Base-by-base conservation (phyloP, 176 grass and related monocot genomes). In the Musa itinerans region DNA sequence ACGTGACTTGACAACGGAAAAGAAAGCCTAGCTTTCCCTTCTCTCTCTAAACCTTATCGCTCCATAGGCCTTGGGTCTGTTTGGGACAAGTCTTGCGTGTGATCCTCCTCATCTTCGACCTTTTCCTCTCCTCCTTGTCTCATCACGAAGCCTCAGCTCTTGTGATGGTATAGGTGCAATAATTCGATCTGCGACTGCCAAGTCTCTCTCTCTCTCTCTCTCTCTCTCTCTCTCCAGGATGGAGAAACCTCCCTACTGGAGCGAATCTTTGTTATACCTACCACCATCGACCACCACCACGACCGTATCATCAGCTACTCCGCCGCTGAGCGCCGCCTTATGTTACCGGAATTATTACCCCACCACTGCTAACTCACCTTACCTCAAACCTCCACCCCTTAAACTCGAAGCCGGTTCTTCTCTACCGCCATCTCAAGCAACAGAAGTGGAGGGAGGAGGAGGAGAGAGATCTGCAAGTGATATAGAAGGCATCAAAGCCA, bases 401-500 rank as follows among this genome's bases (percentile, higher is more conserved):
- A 64, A 76, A 51, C 6, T 43, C 49, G 27, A 51, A 4, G 74
- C 74, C 13, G 58, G 58, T 22, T 52, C 56, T 50, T 65, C 75
- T 14, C 61, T 27, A 1, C 54, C 10, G 13, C 15, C 17, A 16
- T 34, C 25, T 43, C 34, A 23, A 8, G 20, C 52, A 55, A 69
- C 16, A 48, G 25, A 80, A 75, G 11, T 75, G 77, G 69, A 48
- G 78, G 29, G 56, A 73, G 63, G 43, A 59, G 79, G 10, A 49
- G 26, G 19, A 1, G 4, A 43, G 34, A 43, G 34, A 20, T 16
- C 72, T 24, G 20, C 53, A 16, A 11, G 9, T n/a, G 48, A 64
- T 0, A 9, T 5, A 10, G 93, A 86, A 54, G 80, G 74, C 43
- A 80, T 90, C 76, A 86, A 96, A 85, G 85, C 80, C 0, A 96